Base-by-base conservation (phyloP, 2,329 filamentous ascomycete species). In the Trichoderma aggressivum region DNA sequence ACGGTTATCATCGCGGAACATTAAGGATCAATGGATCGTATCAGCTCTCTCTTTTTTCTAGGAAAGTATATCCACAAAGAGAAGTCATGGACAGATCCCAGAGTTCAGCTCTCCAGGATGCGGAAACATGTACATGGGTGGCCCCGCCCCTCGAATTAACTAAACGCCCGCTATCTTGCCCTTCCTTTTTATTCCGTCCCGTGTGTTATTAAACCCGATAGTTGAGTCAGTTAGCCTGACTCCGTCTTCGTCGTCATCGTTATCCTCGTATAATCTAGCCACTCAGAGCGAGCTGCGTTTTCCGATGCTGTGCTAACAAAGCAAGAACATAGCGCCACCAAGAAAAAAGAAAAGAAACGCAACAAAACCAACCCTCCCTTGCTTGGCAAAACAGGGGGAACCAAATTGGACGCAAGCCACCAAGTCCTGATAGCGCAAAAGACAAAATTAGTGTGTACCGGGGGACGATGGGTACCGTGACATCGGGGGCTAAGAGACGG, bases 101-200 rank as follows among this genome's bases (percentile, higher is more conserved):
- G 21, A 68, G 65, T 60, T 68, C 65, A 68, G 65, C 65, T 68
- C 39, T 68, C 65, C n/a, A 24, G 65, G 65, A 36, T 68, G 39
- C 59, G 30, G 47, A 61, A 60, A 68, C 39, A 50, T 18, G 3
- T 32, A 30, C 56, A 68, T 60, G 55, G 65, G 53, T 58, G 39
- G 56, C 30, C 14, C 39, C 16, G 39, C 65, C 65, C 65, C 65
- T 53, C 30, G 65, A 61, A 60, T 60, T 61, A 50, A 50, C 47
- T 36, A 61, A 50, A 60, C 56, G 39, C 55, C 55, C 65, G 56
- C 64, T 67, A 58, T 58, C 39, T 67, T 67, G 39, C 53, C 34
- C 64, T 59, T 67, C 32, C 64, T 53, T 68, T 60, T 68, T 55
- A 26, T 26, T 36, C 30, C 50, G 21, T 43, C 36, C 36, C 39